phyloP scores from a whole-genome alignment of 371 early-diverging fungal genomes.

The Apophysomyces variabilis region DNA sequence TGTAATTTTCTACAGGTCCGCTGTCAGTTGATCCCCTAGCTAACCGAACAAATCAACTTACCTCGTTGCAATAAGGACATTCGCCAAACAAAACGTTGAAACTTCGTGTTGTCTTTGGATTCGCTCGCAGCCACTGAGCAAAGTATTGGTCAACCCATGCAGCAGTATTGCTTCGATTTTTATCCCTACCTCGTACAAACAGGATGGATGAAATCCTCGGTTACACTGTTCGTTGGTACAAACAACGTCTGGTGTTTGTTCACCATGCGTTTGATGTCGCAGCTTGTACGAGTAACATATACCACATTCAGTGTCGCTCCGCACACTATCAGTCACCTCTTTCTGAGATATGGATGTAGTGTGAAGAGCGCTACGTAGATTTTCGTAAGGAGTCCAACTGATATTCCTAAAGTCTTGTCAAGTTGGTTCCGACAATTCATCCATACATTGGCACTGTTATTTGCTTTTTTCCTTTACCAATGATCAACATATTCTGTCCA shows the following conservation, averaged over 20 bases:
- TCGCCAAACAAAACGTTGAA: constrained; percentile 49
- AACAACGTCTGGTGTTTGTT: constrained; percentile 34
- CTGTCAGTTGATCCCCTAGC: no score
- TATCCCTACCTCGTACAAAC: constrained; percentile 38
- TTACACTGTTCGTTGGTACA: constrained; percentile 40
- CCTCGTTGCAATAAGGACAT: constrained; percentile 53
- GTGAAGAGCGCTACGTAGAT: constrained; percentile 10
- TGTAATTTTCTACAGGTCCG: constrained; percentile 40
- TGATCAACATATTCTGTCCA: constrained; percentile 19
- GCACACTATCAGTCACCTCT: not conserved
- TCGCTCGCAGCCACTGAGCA: constrained; percentile 42
- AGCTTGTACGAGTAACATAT: constrained; percentile 51
- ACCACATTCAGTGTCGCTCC: constrained; percentile 43
- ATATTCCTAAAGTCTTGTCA: constrained; percentile 9
- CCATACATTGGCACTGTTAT: no score
- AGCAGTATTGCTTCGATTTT: not conserved
- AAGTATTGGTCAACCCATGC: not conserved
- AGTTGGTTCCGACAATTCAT: not conserved
- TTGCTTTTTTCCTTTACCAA: constrained; percentile 1
- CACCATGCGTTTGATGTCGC: constrained; percentile 9
- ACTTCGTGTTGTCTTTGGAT: constrained; percentile 39
- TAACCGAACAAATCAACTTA: constrained; percentile 13
- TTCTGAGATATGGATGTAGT: constrained; percentile 1
- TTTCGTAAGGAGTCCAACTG: constrained; percentile 10
- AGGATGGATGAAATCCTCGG: constrained; percentile 45